A percentile compares a stretch with the other conserved stretches of the same genome.
These are phyloP conservation scores for Fusarium armeniacum DNA, from an alignment of 2,329 filamentous ascomycete species.

Conservation along the genomic window DNA sequence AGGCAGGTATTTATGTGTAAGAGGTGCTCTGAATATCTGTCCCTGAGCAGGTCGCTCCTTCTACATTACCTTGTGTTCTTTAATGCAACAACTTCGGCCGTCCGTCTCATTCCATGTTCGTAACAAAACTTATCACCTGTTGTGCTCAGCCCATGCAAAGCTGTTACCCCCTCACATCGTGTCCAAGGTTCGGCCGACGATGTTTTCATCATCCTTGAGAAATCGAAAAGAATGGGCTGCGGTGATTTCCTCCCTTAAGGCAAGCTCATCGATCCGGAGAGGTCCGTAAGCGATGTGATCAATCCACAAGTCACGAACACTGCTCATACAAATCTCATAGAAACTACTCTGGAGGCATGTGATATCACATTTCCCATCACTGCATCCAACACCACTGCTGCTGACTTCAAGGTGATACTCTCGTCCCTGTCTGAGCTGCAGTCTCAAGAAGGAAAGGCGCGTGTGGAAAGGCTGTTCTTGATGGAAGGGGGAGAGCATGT, in stretches of 20 bases:
- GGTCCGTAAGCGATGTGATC: conserved; percentile 41
- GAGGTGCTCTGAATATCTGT: not conserved
- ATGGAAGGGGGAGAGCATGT: conserved; percentile 58
- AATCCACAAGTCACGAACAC: not conserved
- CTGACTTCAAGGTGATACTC: conserved; percentile 57
- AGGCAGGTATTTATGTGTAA: not conserved
- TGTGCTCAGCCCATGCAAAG: not conserved
- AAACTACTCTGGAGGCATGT: conserved; percentile 59
- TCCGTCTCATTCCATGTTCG: not conserved
- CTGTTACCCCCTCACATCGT: not conserved
- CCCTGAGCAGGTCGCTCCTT: not conserved
- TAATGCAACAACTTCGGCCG: not conserved
- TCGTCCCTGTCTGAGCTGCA: conserved; percentile 57
- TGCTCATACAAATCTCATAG: conserved; percentile 50
- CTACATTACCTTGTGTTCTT: not conserved
- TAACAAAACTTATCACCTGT: not conserved
- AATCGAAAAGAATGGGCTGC: conserved; percentile 56
- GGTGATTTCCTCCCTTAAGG: conserved; percentile 41
- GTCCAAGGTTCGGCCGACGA: conserved; percentile 22
- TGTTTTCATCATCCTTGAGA: conserved; percentile 59
- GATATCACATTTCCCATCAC: conserved; percentile 61
- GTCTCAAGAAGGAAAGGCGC: conserved; percentile 48
- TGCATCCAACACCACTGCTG: not conserved
- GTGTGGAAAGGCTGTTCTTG: conserved; percentile 59
- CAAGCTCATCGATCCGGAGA: conserved; percentile 49